Conservation (phyloP, 139 green algal genomes). For the Dunaliella primolecta region DNA sequence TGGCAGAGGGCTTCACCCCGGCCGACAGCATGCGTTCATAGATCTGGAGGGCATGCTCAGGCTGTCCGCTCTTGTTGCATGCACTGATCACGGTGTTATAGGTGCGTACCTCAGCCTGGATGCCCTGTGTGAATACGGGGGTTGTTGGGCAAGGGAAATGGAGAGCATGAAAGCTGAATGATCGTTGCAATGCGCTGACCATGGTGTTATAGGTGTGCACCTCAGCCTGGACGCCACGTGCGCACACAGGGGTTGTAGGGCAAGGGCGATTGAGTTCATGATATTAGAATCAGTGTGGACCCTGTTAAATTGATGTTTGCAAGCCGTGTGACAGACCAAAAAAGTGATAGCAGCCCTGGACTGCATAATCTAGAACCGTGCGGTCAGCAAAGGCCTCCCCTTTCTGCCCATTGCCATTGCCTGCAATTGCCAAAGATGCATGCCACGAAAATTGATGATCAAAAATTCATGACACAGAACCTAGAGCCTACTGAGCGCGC, state of each 20-base stretch:
- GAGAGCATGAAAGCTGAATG: background rate
- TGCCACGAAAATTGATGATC: no score
- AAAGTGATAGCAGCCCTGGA: no score
- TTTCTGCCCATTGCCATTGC: no score
- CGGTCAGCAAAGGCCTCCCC: no score
- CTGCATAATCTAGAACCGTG: no score
- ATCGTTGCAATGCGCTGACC: slow-evolving; percentile 74
- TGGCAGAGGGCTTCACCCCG: slow-evolving; percentile 70
- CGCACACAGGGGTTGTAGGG: background rate
- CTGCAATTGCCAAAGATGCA: no score
- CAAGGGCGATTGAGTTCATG: background rate
- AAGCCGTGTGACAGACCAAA: no score
- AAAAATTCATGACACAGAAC: no score
- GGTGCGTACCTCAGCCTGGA: slow-evolving; percentile 76
- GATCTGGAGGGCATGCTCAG: slow-evolving; percentile 61
- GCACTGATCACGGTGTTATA: slow-evolving; percentile 87
- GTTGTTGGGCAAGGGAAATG: background rate
- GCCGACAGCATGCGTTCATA: slow-evolving; percentile 78
- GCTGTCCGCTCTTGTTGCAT: slow-evolving; percentile 64
- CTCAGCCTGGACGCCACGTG: slow-evolving; percentile 74
- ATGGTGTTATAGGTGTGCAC: slow-evolving; percentile 87
- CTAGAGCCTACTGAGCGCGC: no score
- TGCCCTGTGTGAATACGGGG: slow-evolving; percentile 61
- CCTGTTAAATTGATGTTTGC: no score
- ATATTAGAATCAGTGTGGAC: no score